A percentile compares a stretch with the other conserved stretches of the same genome.
Evolutionary conservation across 2,329 filamentous ascomycete genomes (phyloP).

Genomic region (Apiospora pterosperma): DNA sequence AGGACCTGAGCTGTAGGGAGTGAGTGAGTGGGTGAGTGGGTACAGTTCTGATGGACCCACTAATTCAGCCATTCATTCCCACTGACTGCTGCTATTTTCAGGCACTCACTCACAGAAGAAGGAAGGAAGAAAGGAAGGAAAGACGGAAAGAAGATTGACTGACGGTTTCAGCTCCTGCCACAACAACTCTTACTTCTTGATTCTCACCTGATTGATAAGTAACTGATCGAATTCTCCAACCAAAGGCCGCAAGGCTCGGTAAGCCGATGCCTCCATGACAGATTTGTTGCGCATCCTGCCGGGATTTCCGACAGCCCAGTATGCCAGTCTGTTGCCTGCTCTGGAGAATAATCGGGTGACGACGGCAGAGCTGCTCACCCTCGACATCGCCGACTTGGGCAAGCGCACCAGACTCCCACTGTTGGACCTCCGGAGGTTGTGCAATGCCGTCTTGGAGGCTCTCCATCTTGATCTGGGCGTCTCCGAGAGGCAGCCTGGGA

Average conservation of each 20-base stretch:
- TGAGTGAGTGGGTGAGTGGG: too few relatives aligned
- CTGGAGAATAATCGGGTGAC: slow-evolving; percentile 77
- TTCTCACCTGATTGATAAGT: too few relatives aligned
- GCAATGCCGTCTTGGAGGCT: slow-evolving; percentile 61
- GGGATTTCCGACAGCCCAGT: slow-evolving; percentile 68
- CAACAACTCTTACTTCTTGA: too few relatives aligned
- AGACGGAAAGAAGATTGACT: not conserved
- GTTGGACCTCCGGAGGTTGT: slow-evolving; percentile 73
- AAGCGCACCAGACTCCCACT: slow-evolving; percentile 81
- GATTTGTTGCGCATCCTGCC: slow-evolving; percentile 84
- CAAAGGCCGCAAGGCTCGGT: slow-evolving; percentile 15
- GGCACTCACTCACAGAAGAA: not conserved
- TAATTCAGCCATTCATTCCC: too few relatives aligned
- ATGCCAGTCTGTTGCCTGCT: slow-evolving; percentile 71
- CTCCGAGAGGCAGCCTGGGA: slow-evolving; percentile 12
- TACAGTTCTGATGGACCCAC: not conserved
- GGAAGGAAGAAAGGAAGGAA: not conserved
- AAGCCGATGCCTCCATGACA: slow-evolving; percentile 58
- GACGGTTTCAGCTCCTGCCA: not conserved
- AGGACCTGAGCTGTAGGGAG: too few relatives aligned
- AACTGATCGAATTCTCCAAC: too few relatives aligned
- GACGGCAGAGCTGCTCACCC: slow-evolving; percentile 79
- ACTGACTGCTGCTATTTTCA: not conserved
- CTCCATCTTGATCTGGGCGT: slow-evolving; percentile 61
- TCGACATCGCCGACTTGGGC: slow-evolving; percentile 78